A percentile compares a stretch with the other conserved stretches of the same genome.
Conservation (phyloP, 192 early-diverging fungal genomes). For the Phlyctochytrium arcticum region DNA sequence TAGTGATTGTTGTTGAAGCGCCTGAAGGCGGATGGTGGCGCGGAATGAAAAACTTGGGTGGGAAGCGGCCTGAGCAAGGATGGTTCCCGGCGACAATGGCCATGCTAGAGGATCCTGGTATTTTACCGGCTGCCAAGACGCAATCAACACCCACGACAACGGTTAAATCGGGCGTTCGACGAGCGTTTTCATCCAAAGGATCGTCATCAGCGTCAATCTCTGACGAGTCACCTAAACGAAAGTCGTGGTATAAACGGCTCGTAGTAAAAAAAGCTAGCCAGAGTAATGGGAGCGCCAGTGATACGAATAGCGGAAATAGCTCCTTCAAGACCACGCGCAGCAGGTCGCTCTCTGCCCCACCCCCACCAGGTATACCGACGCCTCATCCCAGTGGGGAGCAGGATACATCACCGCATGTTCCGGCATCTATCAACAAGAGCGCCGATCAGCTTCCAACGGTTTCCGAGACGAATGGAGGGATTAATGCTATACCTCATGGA, state of each 20-base stretch:
- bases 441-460: too few relatives aligned
- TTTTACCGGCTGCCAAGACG: too few relatives aligned
- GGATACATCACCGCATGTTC: too few relatives aligned
- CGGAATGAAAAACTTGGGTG: conserved; percentile 44
- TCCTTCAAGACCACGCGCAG: conserved; percentile 1
- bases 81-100: conserved; percentile 52
- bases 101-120: conserved; percentile 22
- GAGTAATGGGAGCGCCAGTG: not conserved
- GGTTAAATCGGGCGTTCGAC: too few relatives aligned
- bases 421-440: too few relatives aligned
- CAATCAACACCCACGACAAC: too few relatives aligned
- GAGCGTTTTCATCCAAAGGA: too few relatives aligned
- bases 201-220: too few relatives aligned
- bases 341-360: conserved; percentile 26
- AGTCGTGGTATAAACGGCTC: conserved; percentile 33
- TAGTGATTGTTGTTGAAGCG: conserved; percentile 44
- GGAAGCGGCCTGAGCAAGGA: conserved; percentile 37
- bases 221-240: conserved; percentile 5
- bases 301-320: not conserved
- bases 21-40: conserved; percentile 59
- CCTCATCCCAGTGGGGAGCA: too few relatives aligned
- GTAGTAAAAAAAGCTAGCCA: conserved; percentile 2
- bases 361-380: too few relatives aligned
- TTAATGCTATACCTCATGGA: too few relatives aligned
- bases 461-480: too few relatives aligned